Conservation (phyloP, 257 asterid species). For the Anisodus acutangulus region DNA sequence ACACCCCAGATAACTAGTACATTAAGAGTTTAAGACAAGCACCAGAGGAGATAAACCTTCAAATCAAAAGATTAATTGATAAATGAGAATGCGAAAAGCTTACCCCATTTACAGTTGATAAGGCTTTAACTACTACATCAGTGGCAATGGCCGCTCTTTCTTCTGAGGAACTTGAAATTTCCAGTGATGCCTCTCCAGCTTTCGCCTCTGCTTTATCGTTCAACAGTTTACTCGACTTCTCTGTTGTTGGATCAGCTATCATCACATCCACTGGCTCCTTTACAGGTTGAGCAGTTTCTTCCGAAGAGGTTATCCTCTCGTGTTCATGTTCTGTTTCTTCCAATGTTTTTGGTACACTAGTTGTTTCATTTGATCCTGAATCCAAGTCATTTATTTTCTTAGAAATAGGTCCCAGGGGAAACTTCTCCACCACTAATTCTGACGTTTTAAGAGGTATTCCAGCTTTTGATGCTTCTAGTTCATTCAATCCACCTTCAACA, state of each 20-base stretch:
- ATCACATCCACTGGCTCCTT: constrained; percentile 36
- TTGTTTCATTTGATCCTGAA: constrained; percentile 43
- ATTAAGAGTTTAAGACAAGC: not conserved
- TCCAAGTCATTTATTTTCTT: constrained; percentile 39
- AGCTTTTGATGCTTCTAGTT: constrained; percentile 30
- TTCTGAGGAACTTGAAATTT: constrained; percentile 36
- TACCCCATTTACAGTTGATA: constrained; percentile 41
- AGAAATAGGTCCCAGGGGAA: constrained; percentile 65
- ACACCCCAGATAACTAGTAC: not conserved
- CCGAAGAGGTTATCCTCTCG: constrained; percentile 33
- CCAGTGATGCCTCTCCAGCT: constrained; percentile 39
- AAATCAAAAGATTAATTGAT: not conserved
- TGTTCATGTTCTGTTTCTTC: constrained; percentile 39
- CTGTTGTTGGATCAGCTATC: constrained; percentile 34
- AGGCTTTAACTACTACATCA: constrained; percentile 39
- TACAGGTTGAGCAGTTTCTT: constrained; percentile 31
- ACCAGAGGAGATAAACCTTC: not conserved
- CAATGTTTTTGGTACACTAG: constrained; percentile 34
- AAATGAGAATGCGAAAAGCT: constrained; percentile 24
- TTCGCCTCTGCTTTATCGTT: constrained; percentile 36
- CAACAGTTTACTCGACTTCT: constrained; percentile 27
- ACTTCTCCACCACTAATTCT: constrained; percentile 68
- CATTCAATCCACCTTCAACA: constrained; percentile 17
- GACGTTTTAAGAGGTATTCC: constrained; percentile 16
- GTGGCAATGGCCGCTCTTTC: constrained; percentile 28